Evolutionary conservation across 2,329 filamentous ascomycete genomes (phyloP).

Genomic region (Paramyrothecium sp.): DNA sequence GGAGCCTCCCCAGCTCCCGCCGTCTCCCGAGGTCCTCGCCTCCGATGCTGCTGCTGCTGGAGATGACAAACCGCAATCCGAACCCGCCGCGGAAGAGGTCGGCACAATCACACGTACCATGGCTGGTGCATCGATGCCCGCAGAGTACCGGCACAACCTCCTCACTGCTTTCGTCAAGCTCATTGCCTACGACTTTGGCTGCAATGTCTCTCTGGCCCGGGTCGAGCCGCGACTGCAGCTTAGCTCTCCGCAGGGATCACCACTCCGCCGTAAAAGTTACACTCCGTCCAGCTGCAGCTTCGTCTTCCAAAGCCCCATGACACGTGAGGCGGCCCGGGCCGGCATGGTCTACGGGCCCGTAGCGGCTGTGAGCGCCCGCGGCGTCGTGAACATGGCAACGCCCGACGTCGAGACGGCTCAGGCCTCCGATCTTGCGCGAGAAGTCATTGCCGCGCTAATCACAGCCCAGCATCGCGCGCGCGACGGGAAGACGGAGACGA

Average conservation of each 20-base stretch:
- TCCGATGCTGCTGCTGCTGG: constrained; percentile 14
- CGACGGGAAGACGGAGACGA: constrained; percentile 53
- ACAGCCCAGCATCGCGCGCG: constrained; percentile 64
- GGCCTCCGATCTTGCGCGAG: constrained; percentile 59
- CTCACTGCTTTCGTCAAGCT: constrained; percentile 61
- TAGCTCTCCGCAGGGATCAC: constrained; percentile 31
- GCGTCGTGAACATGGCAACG: constrained; percentile 48
- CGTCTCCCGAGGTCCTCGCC: constrained; percentile 27
- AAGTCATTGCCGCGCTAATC: constrained; percentile 58
- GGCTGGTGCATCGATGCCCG: constrained; percentile 54
- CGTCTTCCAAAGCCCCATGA: constrained; percentile 57
- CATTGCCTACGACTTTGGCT: constrained; percentile 65
- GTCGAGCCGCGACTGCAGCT: constrained; percentile 60
- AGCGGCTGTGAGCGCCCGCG: constrained; percentile 57
- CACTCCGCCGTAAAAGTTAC: constrained; percentile 45
- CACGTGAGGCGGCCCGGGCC: constrained; percentile 58
- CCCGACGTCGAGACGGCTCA: constrained; percentile 52
- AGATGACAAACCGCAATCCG: constrained; percentile 9
- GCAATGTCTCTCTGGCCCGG: constrained; percentile 55
- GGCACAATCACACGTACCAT: constrained; percentile 37
- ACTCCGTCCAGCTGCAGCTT: constrained; percentile 59
- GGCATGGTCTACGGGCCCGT: constrained; percentile 62
- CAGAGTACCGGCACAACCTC: constrained; percentile 56
- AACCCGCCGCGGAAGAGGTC: neutral
- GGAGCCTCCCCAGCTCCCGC: constrained; percentile 24